phyloP scores from a whole-genome alignment of 768 basidiomycete genomes.

The Pholiota conissans region DNA sequence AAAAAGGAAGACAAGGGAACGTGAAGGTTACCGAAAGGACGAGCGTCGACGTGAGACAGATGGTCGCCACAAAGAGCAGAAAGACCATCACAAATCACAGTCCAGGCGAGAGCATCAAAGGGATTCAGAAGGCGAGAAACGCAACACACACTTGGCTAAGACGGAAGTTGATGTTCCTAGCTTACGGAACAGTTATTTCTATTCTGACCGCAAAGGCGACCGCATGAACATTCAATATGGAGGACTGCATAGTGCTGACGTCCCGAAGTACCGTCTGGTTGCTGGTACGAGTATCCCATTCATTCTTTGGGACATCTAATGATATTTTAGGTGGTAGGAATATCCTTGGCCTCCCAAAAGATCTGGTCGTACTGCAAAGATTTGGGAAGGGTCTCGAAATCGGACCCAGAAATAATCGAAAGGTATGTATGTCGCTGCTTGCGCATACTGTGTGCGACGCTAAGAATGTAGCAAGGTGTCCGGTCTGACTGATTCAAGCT shows the following conservation, averaged over 20 bases:
- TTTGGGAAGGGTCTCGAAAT: constrained; percentile 60
- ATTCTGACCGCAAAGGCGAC: constrained; percentile 70
- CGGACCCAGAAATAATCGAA: constrained; percentile 39
- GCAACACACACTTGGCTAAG: constrained; percentile 18
- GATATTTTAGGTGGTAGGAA: constrained; percentile 55
- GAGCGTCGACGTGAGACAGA: constrained; percentile 12
- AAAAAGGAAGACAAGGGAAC: not conserved
- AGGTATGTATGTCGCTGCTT: no score
- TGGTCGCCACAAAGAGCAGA: constrained; percentile 23
- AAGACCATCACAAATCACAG: constrained; percentile 27
- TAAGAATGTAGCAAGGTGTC: no score
- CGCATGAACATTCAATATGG: constrained; percentile 66
- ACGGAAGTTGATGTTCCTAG: constrained; percentile 20
- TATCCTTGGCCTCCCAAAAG: constrained; percentile 60
- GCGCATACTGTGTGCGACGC: no score
- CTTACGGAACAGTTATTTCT: constrained; percentile 41
- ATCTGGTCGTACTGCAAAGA: constrained; percentile 46
- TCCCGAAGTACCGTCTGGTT: constrained; percentile 65
- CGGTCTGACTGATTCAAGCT: constrained; percentile 56
- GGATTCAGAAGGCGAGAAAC: not conserved
- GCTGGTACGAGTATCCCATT: constrained; percentile 44
- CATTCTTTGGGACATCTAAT: constrained; percentile 44
- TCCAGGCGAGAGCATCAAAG: constrained; percentile 15
- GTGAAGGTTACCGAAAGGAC: not conserved
- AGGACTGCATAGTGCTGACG: constrained; percentile 56